A percentile compares a stretch with the other conserved stretches of the same genome.
Conservation (phyloP, 108 stramenopile species). For the Parmales sp. region DNA sequence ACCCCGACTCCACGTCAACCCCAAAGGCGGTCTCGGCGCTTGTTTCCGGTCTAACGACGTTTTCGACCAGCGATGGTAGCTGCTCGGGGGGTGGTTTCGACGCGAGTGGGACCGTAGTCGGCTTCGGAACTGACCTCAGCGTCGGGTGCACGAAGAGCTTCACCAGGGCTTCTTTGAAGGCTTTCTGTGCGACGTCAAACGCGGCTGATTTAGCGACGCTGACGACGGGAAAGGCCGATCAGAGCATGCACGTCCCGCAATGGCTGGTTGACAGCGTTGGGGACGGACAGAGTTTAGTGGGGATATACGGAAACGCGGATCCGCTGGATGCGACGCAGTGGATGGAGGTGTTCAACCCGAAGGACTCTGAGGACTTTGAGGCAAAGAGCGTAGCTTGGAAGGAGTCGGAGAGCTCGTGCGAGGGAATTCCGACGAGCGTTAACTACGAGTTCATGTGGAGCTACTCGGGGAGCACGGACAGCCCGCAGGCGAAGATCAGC, state of each 20-base stretch:
- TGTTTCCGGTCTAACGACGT: no score
- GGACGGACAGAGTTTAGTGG: conserved; percentile 21
- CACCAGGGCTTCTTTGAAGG: conserved; percentile 31
- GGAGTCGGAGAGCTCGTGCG: conserved; percentile 13
- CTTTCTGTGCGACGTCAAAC: conserved; percentile 34
- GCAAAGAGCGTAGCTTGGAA: conserved; percentile 18
- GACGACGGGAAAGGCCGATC: conserved; percentile 16
- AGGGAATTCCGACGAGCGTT: conserved; percentile 24
- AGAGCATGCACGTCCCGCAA: not conserved
- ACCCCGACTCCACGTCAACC: no score
- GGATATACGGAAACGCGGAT: conserved; percentile 53
- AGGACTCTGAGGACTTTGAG: not conserved
- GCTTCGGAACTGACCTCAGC: conserved; percentile 31
- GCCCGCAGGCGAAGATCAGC: conserved; percentile 40
- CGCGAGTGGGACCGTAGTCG: not conserved
- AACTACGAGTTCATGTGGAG: conserved; percentile 33
- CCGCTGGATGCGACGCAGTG: conserved; percentile 47
- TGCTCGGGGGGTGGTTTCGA: not conserved
- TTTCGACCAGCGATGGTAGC: no score
- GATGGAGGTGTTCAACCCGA: conserved; percentile 25
- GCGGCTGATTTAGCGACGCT: no score
- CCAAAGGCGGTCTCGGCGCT: no score
- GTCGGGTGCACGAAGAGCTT: conserved; percentile 45
- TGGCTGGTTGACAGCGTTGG: conserved; percentile 16
- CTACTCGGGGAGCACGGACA: conserved; percentile 25